phyloP scores from a whole-genome alignment of 129 eudicot genomes.

The Helichrysum umbraculigerum region DNA sequence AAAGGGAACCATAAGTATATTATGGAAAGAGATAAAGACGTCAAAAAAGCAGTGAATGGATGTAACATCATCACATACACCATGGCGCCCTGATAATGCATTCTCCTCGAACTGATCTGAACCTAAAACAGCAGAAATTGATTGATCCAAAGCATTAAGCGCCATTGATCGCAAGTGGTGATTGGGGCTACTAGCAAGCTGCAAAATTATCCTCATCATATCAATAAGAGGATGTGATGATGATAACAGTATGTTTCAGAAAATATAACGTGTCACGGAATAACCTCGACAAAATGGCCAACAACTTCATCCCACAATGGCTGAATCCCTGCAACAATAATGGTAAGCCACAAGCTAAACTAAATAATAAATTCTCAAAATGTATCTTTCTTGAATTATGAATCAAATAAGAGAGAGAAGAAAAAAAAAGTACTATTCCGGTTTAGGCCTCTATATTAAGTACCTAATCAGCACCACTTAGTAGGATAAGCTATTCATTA shows the following conservation, averaged over 20 bases:
- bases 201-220: slow-evolving; percentile 35
- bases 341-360: slow-evolving; percentile 13
- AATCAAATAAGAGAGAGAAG: background rate
- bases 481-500: background rate
- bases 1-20: slow-evolving; percentile 8
- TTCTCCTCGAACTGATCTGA: slow-evolving; percentile 72
- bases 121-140: slow-evolving; percentile 91
- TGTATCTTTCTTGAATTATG: too few relatives aligned
- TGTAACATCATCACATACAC: slow-evolving; percentile 45
- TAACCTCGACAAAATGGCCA: slow-evolving; percentile 92
- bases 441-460: background rate
- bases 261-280: slow-evolving; percentile 1
- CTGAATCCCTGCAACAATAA: slow-evolving; percentile 71
- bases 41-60: slow-evolving; percentile 5
- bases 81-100: slow-evolving; percentile 38
- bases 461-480: slow-evolving; percentile 6
- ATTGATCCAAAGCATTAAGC: slow-evolving; percentile 86
- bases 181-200: slow-evolving; percentile 88
- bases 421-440: background rate
- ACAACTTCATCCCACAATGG: slow-evolving; percentile 91
- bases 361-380: background rate
- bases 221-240: slow-evolving; percentile 22
- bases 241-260: slow-evolving; percentile 17
- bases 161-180: slow-evolving; percentile 77
- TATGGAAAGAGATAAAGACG: background rate